Conservation (phyloP, 2,329 filamentous ascomycete species). For the Fusarium penzigii region DNA sequence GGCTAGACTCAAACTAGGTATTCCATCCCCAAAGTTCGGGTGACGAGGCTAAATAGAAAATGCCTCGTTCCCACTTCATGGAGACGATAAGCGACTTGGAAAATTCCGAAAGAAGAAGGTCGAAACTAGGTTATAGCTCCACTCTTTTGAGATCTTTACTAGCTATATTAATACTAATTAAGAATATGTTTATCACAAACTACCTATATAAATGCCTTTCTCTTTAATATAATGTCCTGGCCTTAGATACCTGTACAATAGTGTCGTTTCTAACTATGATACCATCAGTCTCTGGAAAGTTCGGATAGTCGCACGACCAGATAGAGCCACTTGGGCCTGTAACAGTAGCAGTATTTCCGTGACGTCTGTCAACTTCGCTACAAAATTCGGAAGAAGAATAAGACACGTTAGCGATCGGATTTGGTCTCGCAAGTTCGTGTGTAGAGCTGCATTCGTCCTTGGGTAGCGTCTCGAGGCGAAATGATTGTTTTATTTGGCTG, state of each 20-base stretch:
- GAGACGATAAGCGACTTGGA: too few relatives aligned
- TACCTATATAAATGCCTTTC: too few relatives aligned
- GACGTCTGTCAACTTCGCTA: conserved; percentile 17
- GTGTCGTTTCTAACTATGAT: conserved; percentile 30
- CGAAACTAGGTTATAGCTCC: too few relatives aligned
- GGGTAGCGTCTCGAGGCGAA: conserved; percentile 16
- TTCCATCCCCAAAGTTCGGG: too few relatives aligned
- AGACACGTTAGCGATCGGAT: neutral
- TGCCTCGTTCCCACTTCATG: too few relatives aligned
- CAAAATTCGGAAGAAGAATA: conserved; percentile 20
- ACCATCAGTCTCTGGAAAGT: conserved; percentile 3
- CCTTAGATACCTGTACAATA: conserved; percentile 10
- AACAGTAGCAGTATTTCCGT: conserved; percentile 12
- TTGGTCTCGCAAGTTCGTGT: conserved; percentile 24
- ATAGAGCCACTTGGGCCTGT: conserved; percentile 9
- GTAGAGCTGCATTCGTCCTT: conserved; percentile 26
- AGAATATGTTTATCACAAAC: too few relatives aligned
- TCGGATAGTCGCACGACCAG: neutral
- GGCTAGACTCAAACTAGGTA: too few relatives aligned
- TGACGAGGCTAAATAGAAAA: too few relatives aligned
- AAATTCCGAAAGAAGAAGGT: too few relatives aligned
- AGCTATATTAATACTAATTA: too few relatives aligned
- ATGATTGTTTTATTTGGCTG: conserved; percentile 23
- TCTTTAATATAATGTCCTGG: neutral
- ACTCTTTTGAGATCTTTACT: too few relatives aligned